Percentiles rank a stretch among this genome's conserved stretches.
phyloP scores from a whole-genome alignment of 345 rosid species.

The Sonneratia alba region DNA sequence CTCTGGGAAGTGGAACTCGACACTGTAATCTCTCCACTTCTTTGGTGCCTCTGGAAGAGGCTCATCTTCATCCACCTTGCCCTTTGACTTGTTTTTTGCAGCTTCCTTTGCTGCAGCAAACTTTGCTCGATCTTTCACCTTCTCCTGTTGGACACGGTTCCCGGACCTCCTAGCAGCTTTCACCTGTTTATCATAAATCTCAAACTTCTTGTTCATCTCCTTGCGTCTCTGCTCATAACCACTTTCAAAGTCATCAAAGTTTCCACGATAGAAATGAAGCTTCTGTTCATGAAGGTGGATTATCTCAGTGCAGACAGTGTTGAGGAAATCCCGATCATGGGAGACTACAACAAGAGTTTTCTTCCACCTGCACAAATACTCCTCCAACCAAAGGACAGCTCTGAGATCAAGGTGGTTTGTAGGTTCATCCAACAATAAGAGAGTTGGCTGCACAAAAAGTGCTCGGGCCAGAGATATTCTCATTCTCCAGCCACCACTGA shows the following conservation, averaged over 20 bases:
- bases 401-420: constrained; percentile 95
- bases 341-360: constrained; percentile 92
- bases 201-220: constrained; percentile 78
- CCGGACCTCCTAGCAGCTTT: constrained; percentile 84
- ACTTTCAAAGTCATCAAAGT: constrained; percentile 67
- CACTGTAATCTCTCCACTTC: constrained; percentile 89
- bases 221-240: constrained; percentile 87
- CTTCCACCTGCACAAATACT: constrained; percentile 83
- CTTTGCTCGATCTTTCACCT: constrained; percentile 81
- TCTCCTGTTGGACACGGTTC: constrained; percentile 69
- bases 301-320: constrained; percentile 78
- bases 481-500: constrained; percentile 99
- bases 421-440: constrained; percentile 83
- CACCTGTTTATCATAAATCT: constrained; percentile 62
- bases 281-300: constrained; percentile 83
- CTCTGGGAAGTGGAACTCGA: constrained; percentile 92
- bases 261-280: constrained; percentile 79
- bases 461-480: constrained; percentile 93
- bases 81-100: constrained; percentile 63
- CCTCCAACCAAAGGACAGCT: constrained; percentile 96
- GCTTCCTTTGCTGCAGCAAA: constrained; percentile 64
- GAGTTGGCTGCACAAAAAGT: constrained; percentile 89
- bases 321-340: constrained; percentile 91
- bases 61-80: constrained; percentile 76
- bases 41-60: constrained; percentile 57